Base-by-base conservation (phyloP, 257 asterid species). In the Handroanthus guayacan region DNA sequence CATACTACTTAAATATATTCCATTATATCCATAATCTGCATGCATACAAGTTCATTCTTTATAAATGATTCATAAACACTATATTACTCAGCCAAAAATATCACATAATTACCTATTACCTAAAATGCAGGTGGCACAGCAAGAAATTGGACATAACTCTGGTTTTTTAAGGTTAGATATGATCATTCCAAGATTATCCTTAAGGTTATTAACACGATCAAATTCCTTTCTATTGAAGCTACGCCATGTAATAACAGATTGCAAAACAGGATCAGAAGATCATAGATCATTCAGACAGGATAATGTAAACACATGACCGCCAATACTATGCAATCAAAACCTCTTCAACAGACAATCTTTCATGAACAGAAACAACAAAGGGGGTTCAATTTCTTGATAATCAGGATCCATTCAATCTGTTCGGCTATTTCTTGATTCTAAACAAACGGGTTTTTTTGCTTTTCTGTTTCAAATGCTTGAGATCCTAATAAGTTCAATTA, bases 401-500 rank as follows among this genome's bases (percentile, higher is more conserved):
- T 39, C 61, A 37, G 7, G 64, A 62, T 41, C 34, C 36, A 45
- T 1, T 34, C 20, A 7, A 60, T 44, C 36, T 25, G 6, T 20
- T 16, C 54, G 37, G 12, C 2, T 37, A 58, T 31, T 63, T 74
- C 69, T 48, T 74, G 69, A 58, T 69, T 38, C 34, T 48, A 52
- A 55, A 51, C 65, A 44, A 34, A 37, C 31, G 39, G 56, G 76
- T 0, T 9, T 0, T 9, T 57, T 55, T 36, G 18, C 6, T 5
- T 47, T 50, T 34, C 75, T 39, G 38, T 45, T 43, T 13, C 63
- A 79, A 75, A 83, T 52, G 52, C 58, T 17, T 51, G 74, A 61
- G 39, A 62, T 20, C 17, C 4, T 7, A 69, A 18, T 11, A 56
- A 20, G 55, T 9, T 11, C 25, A 50, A 36, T 20, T 58, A 54